Base-by-base conservation (phyloP, 192 early-diverging fungal genomes). In the Polychytrium aggregatum region DNA sequence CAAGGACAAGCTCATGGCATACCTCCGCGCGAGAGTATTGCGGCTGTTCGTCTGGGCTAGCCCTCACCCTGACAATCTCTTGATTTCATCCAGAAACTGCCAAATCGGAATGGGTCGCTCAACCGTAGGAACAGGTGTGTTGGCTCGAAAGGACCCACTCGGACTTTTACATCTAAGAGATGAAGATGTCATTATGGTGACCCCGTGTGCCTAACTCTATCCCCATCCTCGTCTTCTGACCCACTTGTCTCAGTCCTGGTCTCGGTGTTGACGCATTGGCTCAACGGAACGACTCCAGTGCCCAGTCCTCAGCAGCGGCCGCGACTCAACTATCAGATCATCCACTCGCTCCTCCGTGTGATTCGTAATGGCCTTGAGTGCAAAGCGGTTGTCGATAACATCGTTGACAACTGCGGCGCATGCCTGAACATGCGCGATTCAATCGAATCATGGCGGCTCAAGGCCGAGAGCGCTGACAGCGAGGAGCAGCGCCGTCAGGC, bases 41-140 rank as follows among this genome's bases (percentile, higher is more conserved):
- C n/a, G n/a, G n/a, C n/a, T n/a, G n/a, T n/a, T n/a, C n/a, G n/a
- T n/a, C n/a, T n/a, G n/a, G n/a, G n/a, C n/a, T n/a, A n/a, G n/a
- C n/a, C n/a, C n/a, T n/a, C n/a, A n/a, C n/a, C n/a, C n/a, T n/a
- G n/a, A n/a, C n/a, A n/a, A n/a, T n/a, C n/a, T n/a, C n/a, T n/a
- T n/a, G n/a, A n/a, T n/a, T n/a, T n/a, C 28, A 37, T 21, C 37
- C 21, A 62, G 59, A 37, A 81, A 81, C 40, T 80, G 77, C 57
- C 80, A 82, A 56, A 59, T 81, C 17, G 77, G 80, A 1, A 27
- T 74, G 9, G 80, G 80, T 7, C 66, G 80, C 14, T 78, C 77
- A n/a, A 81, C 80, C 9, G 56, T 63, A 27, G 74, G 74, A 21
- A 78, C 67, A 4, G 52, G 51, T 53, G 24, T 27, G 18, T n/a